phyloP scores from a whole-genome alignment of 192 early-diverging fungal species.

The Coemansia sp. region DNA sequence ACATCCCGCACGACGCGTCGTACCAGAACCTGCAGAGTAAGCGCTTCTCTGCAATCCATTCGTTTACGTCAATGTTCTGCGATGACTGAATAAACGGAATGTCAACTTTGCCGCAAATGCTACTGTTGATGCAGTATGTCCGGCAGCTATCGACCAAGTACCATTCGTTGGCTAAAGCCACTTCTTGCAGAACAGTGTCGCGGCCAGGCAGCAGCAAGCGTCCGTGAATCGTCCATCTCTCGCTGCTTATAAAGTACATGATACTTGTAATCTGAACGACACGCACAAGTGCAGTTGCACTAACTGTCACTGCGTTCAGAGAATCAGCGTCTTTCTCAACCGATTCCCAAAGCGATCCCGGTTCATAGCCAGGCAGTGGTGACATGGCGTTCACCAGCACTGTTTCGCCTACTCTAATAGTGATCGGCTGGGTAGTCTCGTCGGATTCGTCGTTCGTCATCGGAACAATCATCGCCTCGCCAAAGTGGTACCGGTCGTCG shows the following conservation, averaged over 20 bases:
- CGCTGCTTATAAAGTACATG: conserved; percentile 18
- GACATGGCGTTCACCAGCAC: conserved; percentile 18
- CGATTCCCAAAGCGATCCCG: conserved; percentile 26
- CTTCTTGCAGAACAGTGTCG: conserved; percentile 59
- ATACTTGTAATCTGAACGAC: conserved; percentile 34
- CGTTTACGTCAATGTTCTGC: conserved; percentile 26
- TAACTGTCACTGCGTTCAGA: not conserved
- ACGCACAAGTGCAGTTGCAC: conserved; percentile 18
- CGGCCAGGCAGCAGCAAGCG: conserved; percentile 56
- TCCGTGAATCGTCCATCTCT: conserved; percentile 54
- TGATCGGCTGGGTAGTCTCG: conserved; percentile 39
- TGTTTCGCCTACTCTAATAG: conserved; percentile 48
- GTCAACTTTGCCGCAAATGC: conserved; percentile 54
- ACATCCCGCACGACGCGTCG: conserved; percentile 52
- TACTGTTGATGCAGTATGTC: conserved; percentile 36
- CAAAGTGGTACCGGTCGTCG: conserved; percentile 15
- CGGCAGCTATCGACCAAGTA: conserved; percentile 59
- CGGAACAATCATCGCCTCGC: conserved; percentile 11
- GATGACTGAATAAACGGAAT: conserved; percentile 33
- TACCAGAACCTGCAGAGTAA: conserved; percentile 62
- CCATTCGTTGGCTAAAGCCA: conserved; percentile 57
- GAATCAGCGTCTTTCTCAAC: conserved; percentile 1
- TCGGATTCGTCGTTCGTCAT: conserved; percentile 37
- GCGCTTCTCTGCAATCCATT: conserved; percentile 23
- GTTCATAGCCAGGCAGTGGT: conserved; percentile 13